These are phyloP conservation scores for Phytophthora litchii DNA, from an alignment of 352 stramenopile species.

Conservation along the genomic window DNA sequence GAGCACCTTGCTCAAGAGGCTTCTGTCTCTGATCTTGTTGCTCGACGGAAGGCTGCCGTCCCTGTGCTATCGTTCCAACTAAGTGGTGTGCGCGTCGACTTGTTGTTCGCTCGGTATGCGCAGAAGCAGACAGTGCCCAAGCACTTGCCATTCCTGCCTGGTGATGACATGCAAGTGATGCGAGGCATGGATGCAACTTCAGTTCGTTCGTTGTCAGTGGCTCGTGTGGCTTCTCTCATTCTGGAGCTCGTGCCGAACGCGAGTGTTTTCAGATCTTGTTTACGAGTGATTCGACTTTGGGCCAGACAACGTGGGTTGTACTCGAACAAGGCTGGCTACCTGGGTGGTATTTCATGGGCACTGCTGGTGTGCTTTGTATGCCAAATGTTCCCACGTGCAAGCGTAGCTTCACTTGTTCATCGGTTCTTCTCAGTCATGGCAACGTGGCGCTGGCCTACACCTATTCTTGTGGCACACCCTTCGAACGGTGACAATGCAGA, in stretches of 20 bases:
- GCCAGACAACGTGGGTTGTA: slow-evolving; percentile 78
- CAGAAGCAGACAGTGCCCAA: slow-evolving; percentile 64
- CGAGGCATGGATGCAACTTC: slow-evolving; percentile 75
- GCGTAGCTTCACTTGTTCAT: slow-evolving; percentile 71
- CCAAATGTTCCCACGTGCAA: slow-evolving; percentile 86
- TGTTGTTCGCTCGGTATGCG: slow-evolving; percentile 82
- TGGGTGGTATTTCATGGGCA: slow-evolving; percentile 87
- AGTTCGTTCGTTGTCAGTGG: slow-evolving; percentile 80
- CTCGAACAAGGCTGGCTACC: slow-evolving; percentile 84
- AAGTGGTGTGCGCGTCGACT: slow-evolving; percentile 66
- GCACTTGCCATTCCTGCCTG: slow-evolving; percentile 63
- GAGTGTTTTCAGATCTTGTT: slow-evolving; percentile 64
- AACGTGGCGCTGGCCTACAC: slow-evolving; percentile 83
- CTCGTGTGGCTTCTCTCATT: slow-evolving; percentile 77
- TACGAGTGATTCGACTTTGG: slow-evolving; percentile 82
- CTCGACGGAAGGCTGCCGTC: slow-evolving; percentile 73
- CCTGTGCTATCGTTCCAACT: slow-evolving; percentile 81
- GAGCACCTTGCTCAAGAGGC: slow-evolving; percentile 47
- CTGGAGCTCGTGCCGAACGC: slow-evolving; percentile 84
- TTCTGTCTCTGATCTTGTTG: slow-evolving; percentile 66
- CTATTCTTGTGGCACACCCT: slow-evolving; percentile 77
- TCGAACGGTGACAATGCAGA: slow-evolving; percentile 40
- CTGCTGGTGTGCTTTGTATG: slow-evolving; percentile 86
- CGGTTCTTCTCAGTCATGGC: slow-evolving; percentile 83
- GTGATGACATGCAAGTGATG: slow-evolving; percentile 75